Evolutionary conservation across 2,329 filamentous ascomycete species (phyloP).

Genomic region (Tolypocladium album): DNA sequence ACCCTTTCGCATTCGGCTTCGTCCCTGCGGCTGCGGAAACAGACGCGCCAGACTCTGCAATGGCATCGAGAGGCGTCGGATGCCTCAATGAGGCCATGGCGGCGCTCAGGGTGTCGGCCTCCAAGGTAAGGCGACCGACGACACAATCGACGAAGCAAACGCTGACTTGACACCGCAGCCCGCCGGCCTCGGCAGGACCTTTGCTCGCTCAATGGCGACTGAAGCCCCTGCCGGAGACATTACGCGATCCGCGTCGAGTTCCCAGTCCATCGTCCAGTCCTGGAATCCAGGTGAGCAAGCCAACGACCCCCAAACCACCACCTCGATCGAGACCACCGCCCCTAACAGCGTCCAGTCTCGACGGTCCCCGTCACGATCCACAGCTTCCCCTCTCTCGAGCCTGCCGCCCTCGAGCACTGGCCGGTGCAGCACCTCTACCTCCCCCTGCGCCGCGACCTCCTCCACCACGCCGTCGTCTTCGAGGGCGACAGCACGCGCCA

Average conservation of each 20-base stretch:
- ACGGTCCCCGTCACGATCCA: conserved; percentile 79
- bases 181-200: conserved; percentile 24
- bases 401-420: conserved; percentile 66
- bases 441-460: conserved; percentile 79
- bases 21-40: background rate
- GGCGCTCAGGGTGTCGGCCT: conserved; percentile 33
- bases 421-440: conserved; percentile 74
- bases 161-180: conserved; percentile 14
- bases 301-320: background rate
- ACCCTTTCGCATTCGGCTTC: background rate
- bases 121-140: conserved; percentile 15
- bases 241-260: conserved; percentile 20
- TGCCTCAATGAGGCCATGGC: conserved; percentile 43
- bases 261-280: conserved; percentile 24
- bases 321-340: background rate
- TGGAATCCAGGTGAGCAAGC: conserved; percentile 34
- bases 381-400: conserved; percentile 82
- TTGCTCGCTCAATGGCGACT: conserved; percentile 47
- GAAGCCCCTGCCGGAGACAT: conserved; percentile 29
- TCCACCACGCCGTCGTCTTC: conserved; percentile 85
- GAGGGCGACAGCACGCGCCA: conserved; percentile 83
- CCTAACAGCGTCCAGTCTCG: conserved; percentile 28
- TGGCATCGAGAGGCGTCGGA: conserved; percentile 25
- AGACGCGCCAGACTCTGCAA: background rate
- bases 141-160: no score